Base-by-base conservation (phyloP, 2,329 filamentous ascomycete genomes). In the Ceratocystis huliohia region DNA sequence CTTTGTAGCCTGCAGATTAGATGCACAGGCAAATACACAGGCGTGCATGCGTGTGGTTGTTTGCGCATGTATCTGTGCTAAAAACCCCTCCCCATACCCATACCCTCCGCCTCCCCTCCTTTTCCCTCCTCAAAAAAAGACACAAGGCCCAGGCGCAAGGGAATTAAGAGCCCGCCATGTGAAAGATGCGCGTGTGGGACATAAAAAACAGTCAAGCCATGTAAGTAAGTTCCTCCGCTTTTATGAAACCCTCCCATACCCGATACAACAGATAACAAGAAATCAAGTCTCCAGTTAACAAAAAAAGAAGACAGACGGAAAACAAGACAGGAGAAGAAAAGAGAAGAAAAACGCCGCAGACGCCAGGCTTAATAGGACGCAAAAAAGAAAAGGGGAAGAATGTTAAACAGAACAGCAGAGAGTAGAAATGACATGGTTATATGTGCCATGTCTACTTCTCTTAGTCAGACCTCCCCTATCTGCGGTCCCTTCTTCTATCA, bases 401-500 rank as follows among this genome's bases (percentile, higher is more conserved):
- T 22, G 25, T 6, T 22, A 50, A 50, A 5, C 48, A 25, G 20
- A 10, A 28, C 10, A 10, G 48, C 48, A 41, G 48, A 25, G 48
- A 2, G 20, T 41, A 53, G 6, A 28, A 53, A 25, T 25, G 48
- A 53, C 48, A 53, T 53, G 22, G 20, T 5, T 10, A 5, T 25
- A 5, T 25, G 15, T 13, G 25, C 5, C 22, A 53, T 25, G 3
- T 48, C 20, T 20, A 10, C 48, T 41, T 41, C 48, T 25, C 20
- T 15, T 53, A 13, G 48, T 25, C 25, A 53, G 20, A 3, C 8
- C 8, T 25, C 7, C 33, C 13, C 50, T 41, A 67, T 25, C 63
- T 57, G 44, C 63, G 66, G 13, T 65, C 66, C 17, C 63, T 48
- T 67, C 63, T 67, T 22, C 63, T 65, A 6, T 67, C 66, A n/a